Evolutionary conservation across 1,284 basidiomycete genomes (phyloP).

Genomic region (Leccinum proliferum): DNA sequence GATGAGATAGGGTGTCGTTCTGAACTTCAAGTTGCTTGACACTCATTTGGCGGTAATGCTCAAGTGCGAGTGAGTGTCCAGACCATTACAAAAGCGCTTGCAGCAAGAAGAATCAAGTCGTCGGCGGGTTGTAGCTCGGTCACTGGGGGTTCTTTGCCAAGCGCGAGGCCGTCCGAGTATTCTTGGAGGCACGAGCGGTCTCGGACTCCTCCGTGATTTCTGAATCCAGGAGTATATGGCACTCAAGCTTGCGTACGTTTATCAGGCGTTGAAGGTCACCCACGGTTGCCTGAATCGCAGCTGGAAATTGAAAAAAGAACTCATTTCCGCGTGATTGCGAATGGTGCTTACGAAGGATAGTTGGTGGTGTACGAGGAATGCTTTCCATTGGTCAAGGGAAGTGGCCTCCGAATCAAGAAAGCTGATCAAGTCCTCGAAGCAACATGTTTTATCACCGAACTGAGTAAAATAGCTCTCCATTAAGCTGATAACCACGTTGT

Average conservation of each 20-base stretch:
- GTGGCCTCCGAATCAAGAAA: conserved; percentile 50
- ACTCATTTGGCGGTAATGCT: conserved; percentile 71
- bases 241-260: conserved; percentile 68
- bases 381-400: conserved; percentile 46
- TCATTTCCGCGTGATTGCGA: conserved; percentile 8
- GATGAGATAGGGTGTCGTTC: conserved; percentile 79
- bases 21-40: conserved; percentile 69
- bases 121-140: conserved; percentile 87
- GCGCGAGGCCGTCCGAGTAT: conserved; percentile 60
- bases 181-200: conserved; percentile 42
- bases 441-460: conserved; percentile 78
- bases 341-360: conserved; percentile 43
- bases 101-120: conserved; percentile 74
- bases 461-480: conserved; percentile 65
- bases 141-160: conserved; percentile 60
- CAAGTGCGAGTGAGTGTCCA: conserved; percentile 62
- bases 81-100: conserved; percentile 59
- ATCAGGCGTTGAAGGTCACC: conserved; percentile 53
- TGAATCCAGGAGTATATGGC: conserved; percentile 45
- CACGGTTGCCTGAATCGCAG: conserved; percentile 36
- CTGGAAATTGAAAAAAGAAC: conserved; percentile 11
- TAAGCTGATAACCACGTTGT: conserved; percentile 37
- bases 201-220: conserved; percentile 56
- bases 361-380: conserved; percentile 46
- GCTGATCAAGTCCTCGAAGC: conserved; percentile 77